Conservation (phyloP, 1,284 basidiomycete species). For the Fomitiporia mediterranea region DNA sequence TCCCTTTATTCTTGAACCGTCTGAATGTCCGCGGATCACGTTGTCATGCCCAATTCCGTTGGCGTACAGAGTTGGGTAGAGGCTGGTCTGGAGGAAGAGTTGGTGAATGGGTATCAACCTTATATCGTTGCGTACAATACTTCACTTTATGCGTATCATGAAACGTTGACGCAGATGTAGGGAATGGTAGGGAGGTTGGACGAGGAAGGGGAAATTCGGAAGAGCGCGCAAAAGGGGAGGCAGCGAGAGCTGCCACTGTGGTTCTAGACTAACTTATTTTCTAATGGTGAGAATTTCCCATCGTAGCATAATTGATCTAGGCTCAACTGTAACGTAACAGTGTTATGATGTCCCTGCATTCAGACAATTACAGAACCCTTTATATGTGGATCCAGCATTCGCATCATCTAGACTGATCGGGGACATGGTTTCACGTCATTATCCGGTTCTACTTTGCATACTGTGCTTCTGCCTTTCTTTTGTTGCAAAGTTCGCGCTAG, state of each 20-base stretch:
- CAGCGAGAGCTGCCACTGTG: not conserved
- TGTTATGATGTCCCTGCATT: too few species aligned
- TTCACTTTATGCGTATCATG: not conserved
- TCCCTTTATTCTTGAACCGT: conserved; percentile 12
- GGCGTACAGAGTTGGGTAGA: not conserved
- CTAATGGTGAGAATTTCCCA: too few species aligned
- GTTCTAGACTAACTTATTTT: too few species aligned
- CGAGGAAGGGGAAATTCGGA: not conserved
- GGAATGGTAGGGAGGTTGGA: not conserved
- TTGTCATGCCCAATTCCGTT: not conserved
- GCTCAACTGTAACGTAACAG: too few species aligned
- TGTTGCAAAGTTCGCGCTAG: too few species aligned
- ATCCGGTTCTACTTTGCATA: too few species aligned
- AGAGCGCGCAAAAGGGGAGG: not conserved
- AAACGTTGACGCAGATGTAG: not conserved
- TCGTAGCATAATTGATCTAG: too few species aligned
- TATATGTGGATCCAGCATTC: too few species aligned
- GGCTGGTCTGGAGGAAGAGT: not conserved
- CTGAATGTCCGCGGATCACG: conserved; percentile 1
- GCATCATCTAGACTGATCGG: too few species aligned
- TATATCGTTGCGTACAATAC: conserved; percentile 1
- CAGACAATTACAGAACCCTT: too few species aligned
- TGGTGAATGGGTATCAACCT: not conserved
- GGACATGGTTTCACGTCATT: too few species aligned
- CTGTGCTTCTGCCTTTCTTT: too few species aligned